Conservation (phyloP, 805 yeast species). For the Hagleromyces aurorensis region DNA sequence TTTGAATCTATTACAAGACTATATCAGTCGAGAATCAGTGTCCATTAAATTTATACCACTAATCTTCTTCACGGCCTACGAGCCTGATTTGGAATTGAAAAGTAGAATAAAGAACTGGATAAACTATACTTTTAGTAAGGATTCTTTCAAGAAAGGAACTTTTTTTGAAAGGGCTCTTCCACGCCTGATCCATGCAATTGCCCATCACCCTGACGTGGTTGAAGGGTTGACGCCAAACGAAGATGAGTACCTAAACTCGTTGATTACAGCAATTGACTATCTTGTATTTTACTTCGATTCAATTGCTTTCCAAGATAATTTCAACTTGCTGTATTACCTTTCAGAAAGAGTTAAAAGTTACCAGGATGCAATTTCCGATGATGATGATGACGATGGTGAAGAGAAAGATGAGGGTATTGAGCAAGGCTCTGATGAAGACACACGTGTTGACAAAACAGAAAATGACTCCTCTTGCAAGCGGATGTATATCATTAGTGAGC, state of each 20-base stretch:
- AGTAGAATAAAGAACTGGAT: conserved; percentile 62
- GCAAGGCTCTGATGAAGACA: conserved; percentile 22
- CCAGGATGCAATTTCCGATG: conserved; percentile 43
- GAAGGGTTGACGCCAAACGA: conserved; percentile 40
- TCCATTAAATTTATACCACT: conserved; percentile 62
- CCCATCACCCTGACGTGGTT: conserved; percentile 54
- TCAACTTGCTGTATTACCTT: conserved; percentile 65
- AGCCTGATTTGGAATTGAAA: conserved; percentile 49
- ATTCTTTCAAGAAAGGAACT: conserved; percentile 34
- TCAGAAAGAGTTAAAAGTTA: conserved; percentile 76
- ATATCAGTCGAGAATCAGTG: conserved; percentile 42
- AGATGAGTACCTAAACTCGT: conserved; percentile 35
- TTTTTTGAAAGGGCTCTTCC: conserved; percentile 60
- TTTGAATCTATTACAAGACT: conserved; percentile 41
- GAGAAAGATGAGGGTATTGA: conserved; percentile 13
- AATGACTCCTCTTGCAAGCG: conserved; percentile 16
- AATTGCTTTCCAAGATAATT: conserved; percentile 56
- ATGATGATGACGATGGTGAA: conserved; percentile 27
- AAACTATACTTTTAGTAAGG: conserved; percentile 40
- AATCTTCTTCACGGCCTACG: conserved; percentile 68
- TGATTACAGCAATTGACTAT: conserved; percentile 49
- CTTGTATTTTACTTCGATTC: conserved; percentile 51
- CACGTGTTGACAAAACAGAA: conserved; percentile 10
- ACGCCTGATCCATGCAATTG: conserved; percentile 57
- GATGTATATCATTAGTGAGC: conserved; percentile 63